Conservation (phyloP, 2,329 filamentous ascomycete species). For the Xylaria sp. region DNA sequence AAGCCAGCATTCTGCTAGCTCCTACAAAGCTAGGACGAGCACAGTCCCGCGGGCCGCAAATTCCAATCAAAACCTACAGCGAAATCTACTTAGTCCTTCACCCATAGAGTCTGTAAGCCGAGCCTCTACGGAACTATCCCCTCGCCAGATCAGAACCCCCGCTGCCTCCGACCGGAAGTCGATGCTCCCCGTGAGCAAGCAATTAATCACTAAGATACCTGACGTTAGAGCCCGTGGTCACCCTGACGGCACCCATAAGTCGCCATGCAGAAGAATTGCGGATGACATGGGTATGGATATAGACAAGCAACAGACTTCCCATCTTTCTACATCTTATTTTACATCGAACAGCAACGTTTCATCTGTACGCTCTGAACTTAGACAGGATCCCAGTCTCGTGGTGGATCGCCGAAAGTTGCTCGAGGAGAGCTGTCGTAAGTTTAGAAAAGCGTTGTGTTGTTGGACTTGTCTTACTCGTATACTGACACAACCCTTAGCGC, state of each 20-base stretch:
- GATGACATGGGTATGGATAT: conserved; percentile 9
- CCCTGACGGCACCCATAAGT: not conserved
- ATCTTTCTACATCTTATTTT: conserved; percentile 6
- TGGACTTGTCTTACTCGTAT: conserved; percentile 24
- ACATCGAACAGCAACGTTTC: conserved; percentile 29
- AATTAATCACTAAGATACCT: conserved; percentile 8
- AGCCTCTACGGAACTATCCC: conserved; percentile 32
- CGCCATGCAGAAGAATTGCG: not conserved
- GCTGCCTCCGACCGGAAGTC: conserved; percentile 9
- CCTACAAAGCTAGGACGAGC: conserved; percentile 18
- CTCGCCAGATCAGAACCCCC: conserved; percentile 30
- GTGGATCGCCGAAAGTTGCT: conserved; percentile 50
- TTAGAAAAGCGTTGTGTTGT: not conserved
- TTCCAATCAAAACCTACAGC: not conserved
- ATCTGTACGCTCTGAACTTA: conserved; percentile 35
- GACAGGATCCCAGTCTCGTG: conserved; percentile 46
- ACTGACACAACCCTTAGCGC: conserved; percentile 27
- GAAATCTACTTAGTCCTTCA: conserved; percentile 5
- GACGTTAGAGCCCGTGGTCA: not conserved
- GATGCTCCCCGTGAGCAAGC: conserved; percentile 33
- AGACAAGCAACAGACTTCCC: conserved; percentile 13
- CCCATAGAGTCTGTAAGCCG: conserved; percentile 14
- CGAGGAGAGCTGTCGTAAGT: conserved; percentile 47
- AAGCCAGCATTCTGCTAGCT: conserved; percentile 9
- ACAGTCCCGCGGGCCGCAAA: conserved; percentile 26